phyloP scores from a whole-genome alignment of 768 basidiomycete genomes.

The Lactifluus rugatus region DNA sequence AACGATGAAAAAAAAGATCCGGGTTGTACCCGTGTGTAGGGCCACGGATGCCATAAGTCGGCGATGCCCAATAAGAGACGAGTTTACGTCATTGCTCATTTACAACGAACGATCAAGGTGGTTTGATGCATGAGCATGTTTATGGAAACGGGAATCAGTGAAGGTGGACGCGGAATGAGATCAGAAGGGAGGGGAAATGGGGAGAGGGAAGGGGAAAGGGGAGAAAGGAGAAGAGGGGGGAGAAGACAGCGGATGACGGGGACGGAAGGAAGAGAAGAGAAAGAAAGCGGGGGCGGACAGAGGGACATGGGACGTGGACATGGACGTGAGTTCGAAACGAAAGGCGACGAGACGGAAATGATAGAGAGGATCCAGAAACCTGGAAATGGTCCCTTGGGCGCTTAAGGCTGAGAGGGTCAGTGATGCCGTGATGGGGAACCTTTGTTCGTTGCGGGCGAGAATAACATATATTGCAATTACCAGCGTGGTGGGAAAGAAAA shows the following conservation, averaged over 20 bases:
- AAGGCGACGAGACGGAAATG: slow-evolving; percentile 13
- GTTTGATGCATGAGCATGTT: neutral
- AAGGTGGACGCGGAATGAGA: slow-evolving; percentile 4
- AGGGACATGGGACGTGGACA: neutral
- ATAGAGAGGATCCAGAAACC: neutral
- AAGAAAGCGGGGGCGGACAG: slow-evolving; percentile 1
- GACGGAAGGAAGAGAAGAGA: neutral
- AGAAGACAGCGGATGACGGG: neutral
- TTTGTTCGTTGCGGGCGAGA: neutral
- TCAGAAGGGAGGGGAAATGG: neutral
- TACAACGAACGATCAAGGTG: neutral
- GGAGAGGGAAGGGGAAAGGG: neutral
- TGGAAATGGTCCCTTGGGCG: neutral
- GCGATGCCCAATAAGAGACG: slow-evolving; percentile 1
- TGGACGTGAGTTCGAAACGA: neutral
- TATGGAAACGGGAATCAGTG: slow-evolving; percentile 10
- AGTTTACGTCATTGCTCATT: slow-evolving; percentile 13
- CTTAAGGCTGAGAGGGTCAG: neutral
- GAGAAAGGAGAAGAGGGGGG: neutral
- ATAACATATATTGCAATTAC: neutral
- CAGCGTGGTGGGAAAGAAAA: neutral
- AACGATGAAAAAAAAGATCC: neutral
- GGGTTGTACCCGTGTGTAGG: neutral
- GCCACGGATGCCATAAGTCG: slow-evolving; percentile 5
- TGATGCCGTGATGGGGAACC: neutral